phyloP scores from a whole-genome alignment of 2,329 filamentous ascomycete genomes.

The Aureobasidium subglaciale region DNA sequence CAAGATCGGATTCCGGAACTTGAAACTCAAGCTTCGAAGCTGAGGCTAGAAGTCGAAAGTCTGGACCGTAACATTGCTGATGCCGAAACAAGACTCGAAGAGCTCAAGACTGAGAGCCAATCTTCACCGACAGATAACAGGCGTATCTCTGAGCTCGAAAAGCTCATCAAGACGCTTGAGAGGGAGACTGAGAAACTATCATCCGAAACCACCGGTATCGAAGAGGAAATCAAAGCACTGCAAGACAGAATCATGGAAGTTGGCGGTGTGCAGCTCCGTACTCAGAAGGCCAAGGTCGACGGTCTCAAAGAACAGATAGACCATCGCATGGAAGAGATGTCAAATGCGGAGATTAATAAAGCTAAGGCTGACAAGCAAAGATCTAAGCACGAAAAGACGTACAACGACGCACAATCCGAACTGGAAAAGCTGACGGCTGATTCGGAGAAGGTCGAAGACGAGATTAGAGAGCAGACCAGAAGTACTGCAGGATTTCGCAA shows the following conservation, averaged over 20 bases:
- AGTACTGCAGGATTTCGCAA: slow-evolving; percentile 66
- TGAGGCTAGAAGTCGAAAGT: slow-evolving; percentile 81
- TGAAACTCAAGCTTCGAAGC: slow-evolving; percentile 87
- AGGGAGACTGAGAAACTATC: slow-evolving; percentile 74
- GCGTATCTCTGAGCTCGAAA: slow-evolving; percentile 64
- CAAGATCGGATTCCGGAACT: slow-evolving; percentile 73
- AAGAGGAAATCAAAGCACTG: slow-evolving; percentile 84
- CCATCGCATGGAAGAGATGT: slow-evolving; percentile 71
- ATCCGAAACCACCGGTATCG: slow-evolving; percentile 78
- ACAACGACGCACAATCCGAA: slow-evolving; percentile 71
- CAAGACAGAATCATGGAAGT: slow-evolving; percentile 99
- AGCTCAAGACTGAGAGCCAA: slow-evolving; percentile 73
- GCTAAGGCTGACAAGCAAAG: slow-evolving; percentile 92
- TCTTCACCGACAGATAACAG: slow-evolving; percentile 73
- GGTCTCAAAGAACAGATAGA: slow-evolving; percentile 78
- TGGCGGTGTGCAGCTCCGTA: slow-evolving; percentile 84
- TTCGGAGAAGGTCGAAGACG: slow-evolving; percentile 68
- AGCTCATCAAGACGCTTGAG: slow-evolving; percentile 67
- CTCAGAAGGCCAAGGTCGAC: slow-evolving; percentile 87
- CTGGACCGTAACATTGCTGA: slow-evolving; percentile 77
- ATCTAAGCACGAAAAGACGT: slow-evolving; percentile 76
- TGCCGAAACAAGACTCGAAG: slow-evolving; percentile 74
- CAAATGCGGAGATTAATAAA: slow-evolving; percentile 76
- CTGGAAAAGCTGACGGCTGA: slow-evolving; percentile 65
- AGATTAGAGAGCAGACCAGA: slow-evolving; percentile 68